Conservation (phyloP, 805 yeast species). For the Starmera caribaea region DNA sequence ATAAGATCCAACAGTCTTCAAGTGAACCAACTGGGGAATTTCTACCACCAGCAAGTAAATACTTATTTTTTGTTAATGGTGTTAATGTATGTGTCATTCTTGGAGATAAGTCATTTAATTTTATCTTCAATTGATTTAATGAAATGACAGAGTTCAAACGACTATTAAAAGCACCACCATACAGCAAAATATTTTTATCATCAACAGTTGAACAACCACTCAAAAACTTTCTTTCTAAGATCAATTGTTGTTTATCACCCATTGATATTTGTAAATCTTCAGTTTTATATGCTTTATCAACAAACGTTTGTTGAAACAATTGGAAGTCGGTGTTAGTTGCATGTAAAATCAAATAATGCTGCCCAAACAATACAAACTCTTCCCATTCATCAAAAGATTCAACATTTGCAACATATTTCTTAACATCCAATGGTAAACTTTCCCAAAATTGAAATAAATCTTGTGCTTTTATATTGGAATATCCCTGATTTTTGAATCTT, state of each 20-base stretch:
- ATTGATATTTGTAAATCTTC: conserved; percentile 1
- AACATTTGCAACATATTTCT: conserved; percentile 32
- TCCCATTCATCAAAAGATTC: conserved; percentile 83
- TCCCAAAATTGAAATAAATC: conserved; percentile 57
- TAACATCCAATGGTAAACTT: conserved; percentile 28
- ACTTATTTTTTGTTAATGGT: conserved; percentile 15
- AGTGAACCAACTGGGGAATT: conserved; percentile 42
- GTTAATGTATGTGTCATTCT: conserved; percentile 55
- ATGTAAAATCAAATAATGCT: conserved; percentile 63
- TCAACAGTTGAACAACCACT: conserved; percentile 3
- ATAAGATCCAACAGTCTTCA: conserved; percentile 33
- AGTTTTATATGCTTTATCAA: background rate
- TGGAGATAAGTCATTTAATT: conserved; percentile 19
- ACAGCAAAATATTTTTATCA: conserved; percentile 11
- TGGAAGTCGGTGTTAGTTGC: conserved; percentile 34
- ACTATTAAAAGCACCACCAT: conserved; percentile 27
- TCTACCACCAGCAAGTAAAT: conserved; percentile 58
- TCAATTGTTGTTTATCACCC: background rate
- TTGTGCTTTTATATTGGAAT: conserved; percentile 34
- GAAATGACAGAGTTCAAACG: conserved; percentile 14
- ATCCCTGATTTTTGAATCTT: conserved; percentile 42
- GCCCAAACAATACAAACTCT: conserved; percentile 66
- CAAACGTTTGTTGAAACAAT: conserved; percentile 1
- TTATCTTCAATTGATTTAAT: conserved; percentile 6
- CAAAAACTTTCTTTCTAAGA: conserved; percentile 8